These are phyloP conservation scores for Pluteus cervinus DNA, from an alignment of 768 basidiomycete genomes.

Conservation along the genomic window DNA sequence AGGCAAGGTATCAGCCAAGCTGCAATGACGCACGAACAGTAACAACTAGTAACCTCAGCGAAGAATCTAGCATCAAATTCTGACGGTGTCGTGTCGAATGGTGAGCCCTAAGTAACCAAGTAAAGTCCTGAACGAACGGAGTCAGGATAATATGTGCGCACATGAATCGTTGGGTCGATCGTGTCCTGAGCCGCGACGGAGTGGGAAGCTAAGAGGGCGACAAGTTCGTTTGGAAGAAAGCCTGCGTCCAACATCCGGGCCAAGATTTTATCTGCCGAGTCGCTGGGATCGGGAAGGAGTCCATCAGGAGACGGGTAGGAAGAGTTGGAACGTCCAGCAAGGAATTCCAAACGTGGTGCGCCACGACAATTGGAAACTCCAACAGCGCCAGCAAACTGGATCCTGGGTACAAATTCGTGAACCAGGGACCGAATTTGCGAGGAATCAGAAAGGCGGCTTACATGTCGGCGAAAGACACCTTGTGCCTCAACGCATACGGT, in stretches of 20 bases:
- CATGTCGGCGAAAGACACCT: slow-evolving; percentile 32
- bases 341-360: slow-evolving; percentile 29
- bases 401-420: slow-evolving; percentile 10
- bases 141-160: slow-evolving; percentile 3
- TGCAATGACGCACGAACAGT: background rate
- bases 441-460: slow-evolving; percentile 11
- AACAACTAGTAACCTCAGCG: slow-evolving; percentile 17
- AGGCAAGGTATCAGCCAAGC: background rate
- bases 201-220: slow-evolving; percentile 27
- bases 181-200: slow-evolving; percentile 17
- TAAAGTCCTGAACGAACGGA: slow-evolving; percentile 4
- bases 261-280: slow-evolving; percentile 18
- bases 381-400: slow-evolving; percentile 29
- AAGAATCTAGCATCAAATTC: slow-evolving; percentile 27
- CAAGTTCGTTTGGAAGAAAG: slow-evolving; percentile 25
- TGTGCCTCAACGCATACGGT: slow-evolving; percentile 22
- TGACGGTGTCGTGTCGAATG: slow-evolving; percentile 25
- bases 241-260: slow-evolving; percentile 28
- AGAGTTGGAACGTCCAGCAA: slow-evolving; percentile 27
- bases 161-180: slow-evolving; percentile 17
- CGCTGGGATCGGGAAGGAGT: slow-evolving; percentile 30
- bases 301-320: slow-evolving; percentile 19
- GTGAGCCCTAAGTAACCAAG: slow-evolving; percentile 14
- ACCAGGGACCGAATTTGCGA: background rate
- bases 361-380: slow-evolving; percentile 32